Percentiles rank a stretch among this genome's conserved stretches.
phyloP scores from a whole-genome alignment of 805 yeast genomes.

The Candida succiphila region DNA sequence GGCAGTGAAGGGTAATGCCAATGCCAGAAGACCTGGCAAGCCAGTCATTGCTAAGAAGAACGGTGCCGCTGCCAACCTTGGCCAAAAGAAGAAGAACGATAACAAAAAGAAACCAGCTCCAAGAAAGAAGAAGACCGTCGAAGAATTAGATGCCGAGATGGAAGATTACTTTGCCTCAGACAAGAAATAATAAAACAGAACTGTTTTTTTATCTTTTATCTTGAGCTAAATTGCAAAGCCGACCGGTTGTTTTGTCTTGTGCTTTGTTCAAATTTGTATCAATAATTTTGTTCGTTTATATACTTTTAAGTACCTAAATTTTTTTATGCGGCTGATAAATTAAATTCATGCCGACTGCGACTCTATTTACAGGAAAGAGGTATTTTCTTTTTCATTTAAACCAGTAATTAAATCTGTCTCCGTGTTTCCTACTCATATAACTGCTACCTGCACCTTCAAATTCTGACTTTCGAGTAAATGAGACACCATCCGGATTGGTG shows the following conservation, averaged over 20 bases:
- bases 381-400: constrained; percentile 1
- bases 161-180: constrained; percentile 75
- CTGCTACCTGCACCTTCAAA: constrained; percentile 63
- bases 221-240: not conserved
- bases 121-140: constrained; percentile 63
- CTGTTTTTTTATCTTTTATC: not conserved
- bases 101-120: constrained; percentile 33
- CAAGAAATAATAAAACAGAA: too few relatives aligned
- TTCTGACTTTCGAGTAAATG: constrained; percentile 41
- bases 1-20: constrained; percentile 6
- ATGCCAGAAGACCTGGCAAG: constrained; percentile 5
- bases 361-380: constrained; percentile 1
- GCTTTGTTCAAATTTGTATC: not conserved
- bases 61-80: constrained; percentile 23
- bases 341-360: not conserved
- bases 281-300: not conserved
- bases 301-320: not conserved
- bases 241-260: not conserved
- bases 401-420: constrained; percentile 23
- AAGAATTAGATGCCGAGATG: constrained; percentile 97
- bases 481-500: constrained; percentile 18
- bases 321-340: not conserved
- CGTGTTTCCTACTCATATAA: constrained; percentile 34
- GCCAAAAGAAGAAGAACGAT: too few relatives aligned
- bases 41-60: constrained; percentile 4